A percentile compares a stretch with the other conserved stretches of the same genome.
phyloP scores from a whole-genome alignment of 139 green algal species.

The Marvania coccoides region DNA sequence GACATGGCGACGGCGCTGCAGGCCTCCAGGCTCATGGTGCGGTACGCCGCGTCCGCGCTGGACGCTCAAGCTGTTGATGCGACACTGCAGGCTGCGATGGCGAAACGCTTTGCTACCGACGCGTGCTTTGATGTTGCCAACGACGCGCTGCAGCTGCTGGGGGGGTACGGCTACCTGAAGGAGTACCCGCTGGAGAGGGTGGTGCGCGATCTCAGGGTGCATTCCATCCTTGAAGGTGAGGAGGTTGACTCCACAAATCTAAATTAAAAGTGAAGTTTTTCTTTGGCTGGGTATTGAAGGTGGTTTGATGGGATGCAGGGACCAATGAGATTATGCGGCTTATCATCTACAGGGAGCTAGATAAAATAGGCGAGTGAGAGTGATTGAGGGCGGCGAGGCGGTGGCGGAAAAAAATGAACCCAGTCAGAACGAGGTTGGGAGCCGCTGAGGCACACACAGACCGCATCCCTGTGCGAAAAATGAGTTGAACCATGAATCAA shows the following conservation, averaged over 20 bases:
- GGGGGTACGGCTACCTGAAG: conserved; percentile 71
- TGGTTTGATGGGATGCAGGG: conserved; percentile 25
- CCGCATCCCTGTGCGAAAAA: too few relatives aligned
- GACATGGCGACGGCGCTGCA: conserved; percentile 74
- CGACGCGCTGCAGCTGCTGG: conserved; percentile 63
- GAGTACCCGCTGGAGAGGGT: conserved; percentile 71
- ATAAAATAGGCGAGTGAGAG: conserved; percentile 13
- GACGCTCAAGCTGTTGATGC: conserved; percentile 29
- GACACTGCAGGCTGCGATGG: conserved; percentile 68
- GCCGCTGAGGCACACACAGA: too few relatives aligned
- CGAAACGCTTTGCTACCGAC: conserved; percentile 77
- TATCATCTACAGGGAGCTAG: conserved; percentile 43
- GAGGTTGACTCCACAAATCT: not conserved
- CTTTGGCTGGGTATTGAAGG: not conserved
- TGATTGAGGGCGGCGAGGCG: too few relatives aligned
- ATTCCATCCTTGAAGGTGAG: conserved; percentile 67
- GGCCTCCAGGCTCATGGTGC: conserved; percentile 55
- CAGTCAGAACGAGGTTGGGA: too few relatives aligned
- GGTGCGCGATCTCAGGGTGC: conserved; percentile 68
- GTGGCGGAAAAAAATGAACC: too few relatives aligned
- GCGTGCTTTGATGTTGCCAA: conserved; percentile 61
- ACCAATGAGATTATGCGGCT: conserved; percentile 77
- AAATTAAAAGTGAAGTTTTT: not conserved
- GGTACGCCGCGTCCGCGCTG: conserved; percentile 47
- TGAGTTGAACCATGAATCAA: too few relatives aligned